Evolutionary conservation across 2,329 filamentous ascomycete genomes (phyloP).

Genomic region (Ceratocystis cubensis): DNA sequence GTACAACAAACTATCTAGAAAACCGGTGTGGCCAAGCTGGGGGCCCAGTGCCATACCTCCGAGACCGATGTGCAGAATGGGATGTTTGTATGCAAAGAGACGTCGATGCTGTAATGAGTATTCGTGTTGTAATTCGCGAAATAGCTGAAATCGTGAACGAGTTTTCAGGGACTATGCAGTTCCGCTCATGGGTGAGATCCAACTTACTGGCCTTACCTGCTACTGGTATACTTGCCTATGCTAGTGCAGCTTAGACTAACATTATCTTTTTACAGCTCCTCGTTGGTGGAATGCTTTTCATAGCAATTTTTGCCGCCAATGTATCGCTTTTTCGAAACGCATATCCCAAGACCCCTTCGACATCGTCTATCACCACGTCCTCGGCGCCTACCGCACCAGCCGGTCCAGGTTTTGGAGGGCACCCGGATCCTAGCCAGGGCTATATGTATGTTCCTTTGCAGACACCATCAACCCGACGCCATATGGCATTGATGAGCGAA

Average conservation of each 20-base stretch:
- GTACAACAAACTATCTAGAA: constrained; percentile 57
- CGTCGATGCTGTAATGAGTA: constrained; percentile 61
- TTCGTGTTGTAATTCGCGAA: constrained; percentile 72
- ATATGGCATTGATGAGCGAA: constrained; percentile 21
- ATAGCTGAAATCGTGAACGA: constrained; percentile 89
- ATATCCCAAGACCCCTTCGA: neutral
- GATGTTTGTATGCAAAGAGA: constrained; percentile 78
- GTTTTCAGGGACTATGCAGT: constrained; percentile 80
- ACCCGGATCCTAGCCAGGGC: constrained; percentile 27
- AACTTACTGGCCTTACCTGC: neutral
- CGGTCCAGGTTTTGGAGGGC: constrained; percentile 2
- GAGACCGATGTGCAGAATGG: constrained; percentile 65
- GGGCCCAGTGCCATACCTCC: constrained; percentile 52
- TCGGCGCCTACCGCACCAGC: constrained; percentile 3
- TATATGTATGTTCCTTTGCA: constrained; percentile 34
- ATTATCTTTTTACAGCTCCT: constrained; percentile 33
- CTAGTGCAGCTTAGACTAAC: neutral
- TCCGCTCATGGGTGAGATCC: constrained; percentile 52
- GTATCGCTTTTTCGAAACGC: constrained; percentile 29
- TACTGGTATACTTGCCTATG: neutral
- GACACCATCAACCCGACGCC: constrained; percentile 30
- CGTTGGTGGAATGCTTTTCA: constrained; percentile 37
- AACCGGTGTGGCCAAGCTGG: constrained; percentile 59
- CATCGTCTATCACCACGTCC: constrained; percentile 1
- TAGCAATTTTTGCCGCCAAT: constrained; percentile 40